Evolutionary conservation across 2,329 filamentous ascomycete genomes (phyloP), one percentile per base, ranked within the genome.

Genomic region (Cladosporium phlei): DNA sequence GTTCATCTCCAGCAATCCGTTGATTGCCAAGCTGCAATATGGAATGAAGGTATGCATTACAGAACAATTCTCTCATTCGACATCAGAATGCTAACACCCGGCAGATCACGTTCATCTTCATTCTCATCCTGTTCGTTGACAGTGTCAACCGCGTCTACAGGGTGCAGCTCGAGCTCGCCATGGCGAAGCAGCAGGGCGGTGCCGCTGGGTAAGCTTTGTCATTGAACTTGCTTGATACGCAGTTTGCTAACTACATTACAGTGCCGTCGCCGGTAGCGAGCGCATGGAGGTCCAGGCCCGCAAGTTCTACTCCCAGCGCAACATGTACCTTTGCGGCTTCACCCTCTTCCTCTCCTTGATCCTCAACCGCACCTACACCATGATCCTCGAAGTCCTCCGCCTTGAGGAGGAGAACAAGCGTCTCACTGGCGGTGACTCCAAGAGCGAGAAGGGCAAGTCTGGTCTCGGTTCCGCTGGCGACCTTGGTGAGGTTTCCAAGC

Each of bases 261-360:
- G 85, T 64, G 75, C 77, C 48, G 82, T 96, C 61, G 91, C 71
- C 37, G 73, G 93, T 54, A 85, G 88, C 65, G 93, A 97, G 68
- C 91, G 93, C 55, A 89, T 95, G 80, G 93, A 98, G 73, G 91
- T 97, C 43, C 93, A 98, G 72, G 91, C 93, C 56, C 89, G 93
- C 79, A 98, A 98, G 74, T 98, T 98, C 78, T 98, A 98, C 80
- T 95, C 90, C 52, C 91, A 98, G 76, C 90, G 93, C 70, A 98
- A 98, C 82, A 98, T 98, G 93, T 98, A 98, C 75, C 89, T 98
- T 52, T 97, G 93, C 71, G 93, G 93, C 60, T 98, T 98, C 78
- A 98, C 93, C 4, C 85, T 98, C 54, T 97, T 98, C 82, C 85
- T 98, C 52, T 97, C 91, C 45, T 79, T 98, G 55, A 98, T 98